Conservation (phyloP, 2,329 filamentous ascomycete species). For the Coleophoma crateriformis region DNA sequence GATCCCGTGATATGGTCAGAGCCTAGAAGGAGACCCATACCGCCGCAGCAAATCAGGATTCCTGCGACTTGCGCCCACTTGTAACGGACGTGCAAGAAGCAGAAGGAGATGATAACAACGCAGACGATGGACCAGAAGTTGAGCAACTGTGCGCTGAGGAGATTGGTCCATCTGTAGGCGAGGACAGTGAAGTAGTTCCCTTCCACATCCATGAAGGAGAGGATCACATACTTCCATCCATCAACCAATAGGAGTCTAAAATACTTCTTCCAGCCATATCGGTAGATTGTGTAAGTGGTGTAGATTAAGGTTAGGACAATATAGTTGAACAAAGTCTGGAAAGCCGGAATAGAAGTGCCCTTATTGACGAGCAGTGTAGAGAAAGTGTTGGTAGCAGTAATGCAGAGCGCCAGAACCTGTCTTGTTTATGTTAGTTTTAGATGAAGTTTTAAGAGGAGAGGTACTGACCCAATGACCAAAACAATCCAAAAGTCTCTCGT, state of each 20-base stretch:
- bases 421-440: slow-evolving; percentile 26
- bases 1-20: slow-evolving; percentile 79
- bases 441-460: slow-evolving; percentile 8
- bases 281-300: slow-evolving; percentile 71
- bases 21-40: slow-evolving; percentile 78
- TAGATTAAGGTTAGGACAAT: slow-evolving; percentile 78
- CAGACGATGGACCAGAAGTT: slow-evolving; percentile 98
- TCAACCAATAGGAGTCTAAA: slow-evolving; percentile 56
- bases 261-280: slow-evolving; percentile 72
- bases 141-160: slow-evolving; percentile 88
- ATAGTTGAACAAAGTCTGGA: slow-evolving; percentile 96
- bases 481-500: slow-evolving; percentile 88
- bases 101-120: slow-evolving; percentile 79
- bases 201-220: slow-evolving; percentile 89
- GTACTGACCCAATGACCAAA: slow-evolving; percentile 61
- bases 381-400: slow-evolving; percentile 90
- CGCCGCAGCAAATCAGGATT: slow-evolving; percentile 86
- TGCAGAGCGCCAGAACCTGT: slow-evolving; percentile 81
- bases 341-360: slow-evolving; percentile 81
- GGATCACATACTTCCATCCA: slow-evolving; percentile 91
- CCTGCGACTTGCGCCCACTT: slow-evolving; percentile 78
- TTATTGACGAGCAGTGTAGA: slow-evolving; percentile 63
- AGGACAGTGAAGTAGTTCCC: slow-evolving; percentile 98
- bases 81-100: slow-evolving; percentile 83
- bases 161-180: slow-evolving; percentile 87